Base-by-base conservation (phyloP, 1,284 basidiomycete species). In the Blastosporella zonata region DNA sequence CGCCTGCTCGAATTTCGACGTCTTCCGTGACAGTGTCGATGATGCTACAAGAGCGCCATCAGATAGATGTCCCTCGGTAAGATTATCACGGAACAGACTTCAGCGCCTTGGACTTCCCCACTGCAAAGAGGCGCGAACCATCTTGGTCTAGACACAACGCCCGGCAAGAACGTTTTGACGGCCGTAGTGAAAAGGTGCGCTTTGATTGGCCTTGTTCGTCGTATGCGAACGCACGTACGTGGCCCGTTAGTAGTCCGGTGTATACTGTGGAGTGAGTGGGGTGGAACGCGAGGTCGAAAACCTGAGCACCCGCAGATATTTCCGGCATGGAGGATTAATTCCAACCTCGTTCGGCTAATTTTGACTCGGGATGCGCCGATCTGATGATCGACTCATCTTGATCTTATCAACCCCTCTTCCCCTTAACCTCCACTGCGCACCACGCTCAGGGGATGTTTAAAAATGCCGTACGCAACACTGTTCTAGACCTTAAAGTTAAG, bases 271-370 rank as follows among this genome's bases (percentile, higher is more conserved):
- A 67, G 31, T 78, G 64, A 1, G 70, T 73, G 0, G 94, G 93
- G 60, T 95, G 91, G 63, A 97, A 97, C 1, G 76, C 79, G 38
- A 97, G 73, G 70, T 97, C 94, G 65, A 97, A 95, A 29, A 93
- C 83, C 67, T 97, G 89, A 18, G 82, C 79, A 43, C 81, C 82
- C 35, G 87, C 76, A 22, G 74, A 70, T 44, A 91, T 82, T 67
- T 88, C 83, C 43, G 87, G 81, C 87, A 88, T 88, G 34, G 53
- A 55, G 54, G 43, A 17, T 15, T 9, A 42, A 49, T 7, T 43
- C 28, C 38, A 36, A 45, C 23, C 9, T 17, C 9, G 25, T 4
- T 5, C 21, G 8, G 38, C 34, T 44, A 48, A 52, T 43, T 35
- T 49, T 39, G 25, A 15, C 23, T 49, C 47, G 50, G 54, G 7